Evolutionary conservation across 345 rosid species (phyloP), one percentile per base, ranked within the genome.

Genomic region (Hevea brasiliensis): DNA sequence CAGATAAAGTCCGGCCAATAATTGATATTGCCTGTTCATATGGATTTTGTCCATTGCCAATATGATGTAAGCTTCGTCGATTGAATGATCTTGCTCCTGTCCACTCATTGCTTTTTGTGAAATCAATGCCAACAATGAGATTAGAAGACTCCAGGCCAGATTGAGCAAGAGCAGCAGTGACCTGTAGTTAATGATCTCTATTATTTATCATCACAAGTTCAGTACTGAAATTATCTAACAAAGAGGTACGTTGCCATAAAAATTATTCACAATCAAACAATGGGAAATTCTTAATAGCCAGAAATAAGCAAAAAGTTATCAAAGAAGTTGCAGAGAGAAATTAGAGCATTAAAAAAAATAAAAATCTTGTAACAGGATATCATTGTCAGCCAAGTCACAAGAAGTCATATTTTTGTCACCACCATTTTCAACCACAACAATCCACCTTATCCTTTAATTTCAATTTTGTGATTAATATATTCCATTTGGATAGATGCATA

Each of bases 71-170:
- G 84, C 96, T 87, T 65, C 61, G 67, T 53, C 83, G 78, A 57
- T 92, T 81, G 80, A 89, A 90, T 54, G 97, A 92, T 70, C 90
- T 85, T n/a, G 81, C 80, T 76, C 98, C 95, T 82, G 98, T 92
- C 98, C 98, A 92, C 50, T 94, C 98, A 7, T 94, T 94, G 89
- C 98, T 94, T 84, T 94, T 94, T 1, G 98, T 94, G 82, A 92
- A 89, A 83, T 92, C 98, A 72, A 94, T 87, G 71, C 97, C 98
- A 55, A 94, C 95, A 21, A 94, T 94, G 61, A 94, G 86, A 80
- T 94, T 94, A 47, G 98, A 90, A 40, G 98, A 94, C 84, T 92
- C 98, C n/a, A 94, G 83, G 51, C 98, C 98, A 57, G 97, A 88
- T 63, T 89, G 85, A 24, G 90, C 68, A 29, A 94, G 93, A 21